Base-by-base conservation (phyloP, 208 protist genomes). In the Vickermania spadyakhi region DNA sequence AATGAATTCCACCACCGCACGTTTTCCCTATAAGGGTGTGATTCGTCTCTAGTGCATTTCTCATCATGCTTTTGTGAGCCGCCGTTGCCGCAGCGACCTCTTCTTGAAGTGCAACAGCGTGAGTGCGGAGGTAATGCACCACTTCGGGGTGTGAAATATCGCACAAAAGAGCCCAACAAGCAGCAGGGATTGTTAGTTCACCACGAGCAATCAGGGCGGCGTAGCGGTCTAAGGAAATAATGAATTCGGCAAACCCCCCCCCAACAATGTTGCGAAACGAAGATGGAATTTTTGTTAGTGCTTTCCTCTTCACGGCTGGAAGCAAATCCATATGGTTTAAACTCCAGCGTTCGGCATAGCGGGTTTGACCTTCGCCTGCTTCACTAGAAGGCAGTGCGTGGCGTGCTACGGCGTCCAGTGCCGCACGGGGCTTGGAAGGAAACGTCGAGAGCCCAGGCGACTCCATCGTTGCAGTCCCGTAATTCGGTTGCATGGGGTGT, bases 101-200 rank as follows among this genome's bases (percentile, higher is more conserved):
- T 11, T 68, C 68, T 61, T 93, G 79, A 26, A 86, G 78, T n/a
- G 67, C 73, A 11, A 77, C 28, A 3, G 84, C 66, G 31, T 72
- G 70, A 23, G 60, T 23, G 28, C 77, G 72, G 21, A 81, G 7
- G 51, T 45, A 42, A 36, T 22, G 28, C 29, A 75, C 57, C 31
- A 70, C 52, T 30, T 77, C 60, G 13, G 49, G 50, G 29, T 42
- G 52, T 51, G 72, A 77, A 26, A 72, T 79, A 61, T 89, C 81
- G 26, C 61, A 74, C 2, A 89, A 58, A 27, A 86, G 62, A 1
- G 79, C 74, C 75, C 70, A 81, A 66, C 85, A 93, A 29, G 85
- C 85, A 27, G 73, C 72, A 2, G 79, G 60, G n/a, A 86, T 45
- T 11, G 76, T 76, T 25, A 89, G 68, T 27, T 84, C 76, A 7